phyloP scores from a whole-genome alignment of 2,329 filamentous ascomycete species.

The Colletotrichum sp. region DNA sequence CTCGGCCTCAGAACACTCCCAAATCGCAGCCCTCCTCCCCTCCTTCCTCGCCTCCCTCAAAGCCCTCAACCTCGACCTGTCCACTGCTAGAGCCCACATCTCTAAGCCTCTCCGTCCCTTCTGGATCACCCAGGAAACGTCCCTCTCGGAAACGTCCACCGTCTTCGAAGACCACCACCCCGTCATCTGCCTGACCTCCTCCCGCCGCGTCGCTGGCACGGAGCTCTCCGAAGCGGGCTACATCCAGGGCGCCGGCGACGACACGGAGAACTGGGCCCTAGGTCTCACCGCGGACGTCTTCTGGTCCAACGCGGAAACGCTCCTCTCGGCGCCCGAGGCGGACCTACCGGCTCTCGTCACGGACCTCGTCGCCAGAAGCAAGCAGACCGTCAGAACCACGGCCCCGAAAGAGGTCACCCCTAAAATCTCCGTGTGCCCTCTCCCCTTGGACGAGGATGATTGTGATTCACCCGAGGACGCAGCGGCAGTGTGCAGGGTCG shows the following conservation, averaged over 20 bases:
- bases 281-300: slow-evolving; percentile 81
- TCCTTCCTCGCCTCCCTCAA: slow-evolving; percentile 57
- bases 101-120: slow-evolving; percentile 76
- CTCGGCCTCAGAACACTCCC: slow-evolving; percentile 75
- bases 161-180: slow-evolving; percentile 68
- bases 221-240: slow-evolving; percentile 72
- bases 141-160: slow-evolving; percentile 37
- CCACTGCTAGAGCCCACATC: slow-evolving; percentile 58
- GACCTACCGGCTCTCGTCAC: slow-evolving; percentile 60
- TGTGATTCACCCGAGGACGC: not conserved
- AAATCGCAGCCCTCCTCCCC: slow-evolving; percentile 70
- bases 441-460: slow-evolving; percentile 27
- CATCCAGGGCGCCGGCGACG: slow-evolving; percentile 93
- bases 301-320: slow-evolving; percentile 69
- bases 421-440: slow-evolving; percentile 39
- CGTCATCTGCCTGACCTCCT: slow-evolving; percentile 86
- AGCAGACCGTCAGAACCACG: not conserved
- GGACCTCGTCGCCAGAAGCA: slow-evolving; percentile 41
- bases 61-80: slow-evolving; percentile 66
- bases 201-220: slow-evolving; percentile 69
- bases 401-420: slow-evolving; percentile 37
- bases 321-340: slow-evolving; percentile 70
- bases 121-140: slow-evolving; percentile 79
- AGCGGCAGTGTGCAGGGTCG: slow-evolving; percentile 41
- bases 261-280: slow-evolving; percentile 90